These are phyloP conservation scores for Aspergillus transmontanensis DNA, from an alignment of 2,329 filamentous ascomycete genomes.

Conservation along the genomic window DNA sequence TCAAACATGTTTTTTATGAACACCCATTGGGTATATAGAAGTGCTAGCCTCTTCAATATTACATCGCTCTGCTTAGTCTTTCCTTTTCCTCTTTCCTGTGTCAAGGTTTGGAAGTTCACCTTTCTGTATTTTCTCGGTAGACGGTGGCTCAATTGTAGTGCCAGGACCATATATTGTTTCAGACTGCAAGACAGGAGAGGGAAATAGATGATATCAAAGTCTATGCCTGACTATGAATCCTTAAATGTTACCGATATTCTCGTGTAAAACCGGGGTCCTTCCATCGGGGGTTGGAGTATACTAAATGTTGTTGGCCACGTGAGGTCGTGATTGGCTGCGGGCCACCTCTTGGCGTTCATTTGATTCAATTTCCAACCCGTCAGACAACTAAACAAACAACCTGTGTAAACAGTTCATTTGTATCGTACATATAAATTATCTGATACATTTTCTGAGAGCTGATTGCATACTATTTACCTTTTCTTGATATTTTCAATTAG, in stretches of 20 bases:
- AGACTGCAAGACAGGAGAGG: not conserved
- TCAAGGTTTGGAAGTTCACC: not conserved
- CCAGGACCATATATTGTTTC: not conserved
- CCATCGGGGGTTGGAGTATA: not conserved
- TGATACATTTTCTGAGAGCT: not conserved
- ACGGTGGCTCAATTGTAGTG: not conserved
- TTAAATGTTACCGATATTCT: not conserved
- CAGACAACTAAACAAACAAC: not conserved
- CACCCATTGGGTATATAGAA: not conserved
- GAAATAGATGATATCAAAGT: not conserved
- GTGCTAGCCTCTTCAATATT: not conserved
- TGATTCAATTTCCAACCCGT: not conserved
- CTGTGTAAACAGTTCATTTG: not conserved
- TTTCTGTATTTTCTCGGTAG: not conserved
- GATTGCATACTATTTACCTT: not conserved
- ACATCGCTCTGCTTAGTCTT: not conserved
- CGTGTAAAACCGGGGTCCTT: not conserved
- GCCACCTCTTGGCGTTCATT: not conserved
- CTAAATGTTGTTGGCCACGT: slow-evolving; percentile 13
- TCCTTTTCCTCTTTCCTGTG: not conserved
- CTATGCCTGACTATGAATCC: not conserved
- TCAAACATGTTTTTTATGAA: slow-evolving; percentile 3
- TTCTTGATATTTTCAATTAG: not conserved
- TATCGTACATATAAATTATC: not conserved
- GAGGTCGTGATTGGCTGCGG: slow-evolving; percentile 20